These are phyloP conservation scores for Fusarium sp. DNA, from an alignment of 2,329 filamentous ascomycete genomes.

Conservation along the genomic window DNA sequence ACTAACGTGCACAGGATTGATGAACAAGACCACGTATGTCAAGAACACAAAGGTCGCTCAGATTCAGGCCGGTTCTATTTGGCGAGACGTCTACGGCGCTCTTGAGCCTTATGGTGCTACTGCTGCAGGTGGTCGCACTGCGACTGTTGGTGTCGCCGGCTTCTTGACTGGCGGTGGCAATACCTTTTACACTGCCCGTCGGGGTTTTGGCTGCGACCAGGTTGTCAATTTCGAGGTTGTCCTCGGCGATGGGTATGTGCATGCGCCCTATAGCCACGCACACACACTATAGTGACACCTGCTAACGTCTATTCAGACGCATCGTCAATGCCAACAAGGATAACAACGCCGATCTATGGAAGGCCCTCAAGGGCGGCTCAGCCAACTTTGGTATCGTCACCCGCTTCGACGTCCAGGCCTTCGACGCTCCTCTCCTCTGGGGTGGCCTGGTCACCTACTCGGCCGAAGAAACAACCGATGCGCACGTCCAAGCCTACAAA, in stretches of 20 bases:
- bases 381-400: conserved; percentile 31
- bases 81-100: conserved; percentile 2
- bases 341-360: conserved; percentile 21
- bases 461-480: conserved; percentile 15
- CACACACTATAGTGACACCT: too few relatives aligned
- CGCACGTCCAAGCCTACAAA: conserved; percentile 24
- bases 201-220: conserved; percentile 50
- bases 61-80: conserved; percentile 3
- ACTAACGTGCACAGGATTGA: background rate
- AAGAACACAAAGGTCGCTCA: conserved; percentile 13
- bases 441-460: conserved; percentile 27
- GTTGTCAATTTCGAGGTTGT: conserved; percentile 56
- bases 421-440: conserved; percentile 25
- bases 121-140: conserved; percentile 5
- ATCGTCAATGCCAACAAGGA: conserved; percentile 29
- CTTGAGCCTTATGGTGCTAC: conserved; percentile 12
- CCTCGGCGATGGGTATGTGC: conserved; percentile 33
- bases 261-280: accelerated
- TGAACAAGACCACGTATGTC: conserved; percentile 13
- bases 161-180: conserved; percentile 42
- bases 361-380: conserved; percentile 25
- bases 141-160: conserved; percentile 41
- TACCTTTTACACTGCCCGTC: conserved; percentile 24
- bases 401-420: conserved; percentile 30
- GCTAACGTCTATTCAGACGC: background rate